Percentiles rank a stretch among this genome's conserved stretches.
Evolutionary conservation across 2,329 filamentous ascomycete genomes (phyloP).

Genomic region (Aspergillus aculeatinus): DNA sequence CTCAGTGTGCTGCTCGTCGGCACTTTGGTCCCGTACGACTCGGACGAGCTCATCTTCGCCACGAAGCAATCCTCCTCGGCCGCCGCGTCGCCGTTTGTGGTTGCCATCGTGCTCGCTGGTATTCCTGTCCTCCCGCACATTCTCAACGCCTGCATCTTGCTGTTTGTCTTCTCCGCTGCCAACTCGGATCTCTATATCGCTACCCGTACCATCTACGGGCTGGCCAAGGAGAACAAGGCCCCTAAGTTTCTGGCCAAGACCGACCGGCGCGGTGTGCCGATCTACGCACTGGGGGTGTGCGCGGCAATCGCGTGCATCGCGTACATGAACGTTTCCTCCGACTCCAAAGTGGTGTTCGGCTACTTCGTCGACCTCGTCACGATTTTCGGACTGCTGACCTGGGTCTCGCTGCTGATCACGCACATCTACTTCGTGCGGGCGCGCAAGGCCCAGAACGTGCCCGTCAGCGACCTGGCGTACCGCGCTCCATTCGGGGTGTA

Average conservation of each 20-base stretch:
- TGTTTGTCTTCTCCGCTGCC: conserved; percentile 74
- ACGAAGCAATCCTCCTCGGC: conserved; percentile 50
- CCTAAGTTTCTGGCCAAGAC: conserved; percentile 70
- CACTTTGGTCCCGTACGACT: conserved; percentile 74
- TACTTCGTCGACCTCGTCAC: conserved; percentile 69
- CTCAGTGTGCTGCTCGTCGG: conserved; percentile 71
- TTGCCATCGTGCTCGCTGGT: conserved; percentile 65
- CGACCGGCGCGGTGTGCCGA: conserved; percentile 68
- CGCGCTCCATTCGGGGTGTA: conserved; percentile 68
- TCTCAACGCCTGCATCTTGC: conserved; percentile 70
- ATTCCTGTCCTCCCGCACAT: conserved; percentile 65
- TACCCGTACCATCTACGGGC: conserved; percentile 69
- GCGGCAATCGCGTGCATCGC: conserved; percentile 65
- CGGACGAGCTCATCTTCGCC: conserved; percentile 55
- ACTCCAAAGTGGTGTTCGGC: conserved; percentile 58
- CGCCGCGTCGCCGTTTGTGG: conserved; percentile 71
- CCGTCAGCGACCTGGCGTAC: conserved; percentile 59
- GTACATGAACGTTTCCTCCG: conserved; percentile 63
- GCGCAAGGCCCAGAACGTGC: conserved; percentile 60
- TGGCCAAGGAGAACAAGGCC: conserved; percentile 70
- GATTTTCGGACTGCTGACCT: conserved; percentile 65
- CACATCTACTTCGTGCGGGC: conserved; percentile 67
- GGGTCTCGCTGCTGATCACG: conserved; percentile 67
- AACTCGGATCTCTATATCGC: conserved; percentile 79
- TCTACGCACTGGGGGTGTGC: conserved; percentile 63